phyloP scores from a whole-genome alignment of 345 rosid genomes.

The Limnanthes douglasii region DNA sequence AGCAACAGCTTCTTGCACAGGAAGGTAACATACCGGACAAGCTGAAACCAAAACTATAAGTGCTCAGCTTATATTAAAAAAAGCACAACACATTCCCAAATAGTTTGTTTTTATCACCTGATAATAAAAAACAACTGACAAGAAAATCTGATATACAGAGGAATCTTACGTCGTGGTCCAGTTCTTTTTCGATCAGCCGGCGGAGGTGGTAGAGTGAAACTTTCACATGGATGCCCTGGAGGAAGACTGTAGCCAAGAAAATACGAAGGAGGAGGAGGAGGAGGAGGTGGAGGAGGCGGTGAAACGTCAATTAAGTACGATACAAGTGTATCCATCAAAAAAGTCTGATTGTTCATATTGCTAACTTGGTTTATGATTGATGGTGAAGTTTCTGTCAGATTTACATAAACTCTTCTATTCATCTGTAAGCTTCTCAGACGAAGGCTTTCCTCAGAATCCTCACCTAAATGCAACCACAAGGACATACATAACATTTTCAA shows the following conservation, averaged over 20 bases:
- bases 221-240: slow-evolving; percentile 82
- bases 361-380: slow-evolving; percentile 9
- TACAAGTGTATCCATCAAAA: slow-evolving; percentile 3
- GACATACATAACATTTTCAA: background rate
- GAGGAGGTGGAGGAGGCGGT: too few species aligned
- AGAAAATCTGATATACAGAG: background rate
- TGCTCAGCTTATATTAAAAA: too few species aligned
- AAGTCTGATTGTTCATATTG: slow-evolving; percentile 13
- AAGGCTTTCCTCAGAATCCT: slow-evolving; percentile 38
- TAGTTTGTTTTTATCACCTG: too few species aligned
- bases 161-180: slow-evolving; percentile 85
- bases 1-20: slow-evolving; percentile 82
- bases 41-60: slow-evolving; percentile 39
- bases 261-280: slow-evolving; percentile 55
- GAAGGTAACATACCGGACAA: slow-evolving; percentile 97
- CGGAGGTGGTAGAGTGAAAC: slow-evolving; percentile 88
- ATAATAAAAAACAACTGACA: background rate
- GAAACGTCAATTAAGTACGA: slow-evolving; percentile 2
- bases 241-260: slow-evolving; percentile 92
- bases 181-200: slow-evolving; percentile 90
- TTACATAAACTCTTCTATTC: slow-evolving; percentile 18
- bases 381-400: slow-evolving; percentile 12
- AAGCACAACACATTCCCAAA: too few species aligned
- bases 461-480: slow-evolving; percentile 35
- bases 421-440: slow-evolving; percentile 23